Conservation (phyloP, 2,329 filamentous ascomycete species). For the Dendrostoma leiphaemia region DNA sequence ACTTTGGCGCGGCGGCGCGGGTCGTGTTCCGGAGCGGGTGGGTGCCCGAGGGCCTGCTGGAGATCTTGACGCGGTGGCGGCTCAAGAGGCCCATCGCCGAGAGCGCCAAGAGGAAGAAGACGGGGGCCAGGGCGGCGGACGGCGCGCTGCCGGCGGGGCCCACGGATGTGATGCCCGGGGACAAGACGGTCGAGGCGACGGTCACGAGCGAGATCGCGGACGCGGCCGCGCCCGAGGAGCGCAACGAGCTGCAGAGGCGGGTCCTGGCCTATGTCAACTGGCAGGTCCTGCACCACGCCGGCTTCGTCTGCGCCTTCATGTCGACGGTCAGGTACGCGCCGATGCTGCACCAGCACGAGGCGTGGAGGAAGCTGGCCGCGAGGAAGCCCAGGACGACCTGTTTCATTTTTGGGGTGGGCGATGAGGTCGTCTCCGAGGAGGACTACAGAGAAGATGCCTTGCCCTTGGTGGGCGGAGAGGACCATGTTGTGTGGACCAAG, state of each 20-base stretch:
- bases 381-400: slow-evolving; percentile 40
- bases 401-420: slow-evolving; percentile 48
- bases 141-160: background rate
- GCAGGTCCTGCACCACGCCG: slow-evolving; percentile 54
- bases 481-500: slow-evolving; percentile 47
- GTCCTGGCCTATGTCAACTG: slow-evolving; percentile 55
- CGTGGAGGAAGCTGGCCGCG: slow-evolving; percentile 46
- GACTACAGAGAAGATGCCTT: slow-evolving; percentile 50
- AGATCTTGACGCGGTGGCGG: slow-evolving; percentile 44
- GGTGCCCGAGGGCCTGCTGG: slow-evolving; percentile 51
- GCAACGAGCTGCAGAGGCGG: slow-evolving; percentile 41
- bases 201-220: slow-evolving; percentile 30
- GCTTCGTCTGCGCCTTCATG: slow-evolving; percentile 61
- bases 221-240: slow-evolving; percentile 25
- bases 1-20: slow-evolving; percentile 52
- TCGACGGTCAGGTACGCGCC: slow-evolving; percentile 54
- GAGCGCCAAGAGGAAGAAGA: slow-evolving; percentile 26
- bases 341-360: slow-evolving; percentile 49
- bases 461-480: slow-evolving; percentile 47
- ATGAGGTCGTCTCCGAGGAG: slow-evolving; percentile 51
- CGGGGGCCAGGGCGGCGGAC: background rate
- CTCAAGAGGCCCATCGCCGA: slow-evolving; percentile 50
- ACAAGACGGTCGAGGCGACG: slow-evolving; percentile 23
- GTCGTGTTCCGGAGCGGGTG: slow-evolving; percentile 54
- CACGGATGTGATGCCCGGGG: slow-evolving; percentile 17